Base-by-base conservation (phyloP, 192 early-diverging fungal genomes). In the Coemansia sp. region DNA sequence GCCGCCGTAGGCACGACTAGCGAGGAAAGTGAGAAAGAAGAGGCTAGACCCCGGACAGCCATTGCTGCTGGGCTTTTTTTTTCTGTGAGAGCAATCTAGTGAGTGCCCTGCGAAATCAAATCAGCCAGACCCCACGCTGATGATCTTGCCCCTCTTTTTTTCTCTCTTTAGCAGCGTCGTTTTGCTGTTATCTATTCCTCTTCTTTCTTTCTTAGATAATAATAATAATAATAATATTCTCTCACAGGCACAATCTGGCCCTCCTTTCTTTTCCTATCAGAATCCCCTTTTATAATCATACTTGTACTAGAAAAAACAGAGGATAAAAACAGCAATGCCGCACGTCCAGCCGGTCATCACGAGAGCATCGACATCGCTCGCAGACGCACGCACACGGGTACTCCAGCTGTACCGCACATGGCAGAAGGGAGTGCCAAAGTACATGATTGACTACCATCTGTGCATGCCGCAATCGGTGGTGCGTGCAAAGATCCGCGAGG, bases 401-500 rank as follows among this genome's bases (percentile, higher is more conserved):
- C 71, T 93, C 22, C 73, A 83, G 21, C 83, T 92, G 56, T 93
- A 93, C 85, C 82, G 91, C 62, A 73, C 87, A 57, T 93, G 87
- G 84, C 92, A 77, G 59, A 80, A 80, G 69, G 73, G 51, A 8
- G 77, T 89, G 55, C 92, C 92, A 32, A 84, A 89, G 49, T 89
- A 92, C 62, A 88, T 92, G 77, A 80, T 85, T 39, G 67, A 85
- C 56, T 92, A 92, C 76, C 86, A 91, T 69, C 75, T 94, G 61
- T 89, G 89, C 72, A 56, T 95, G 66, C 88, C 94, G 21, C 76
- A 87, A 66, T 79, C 85, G 40, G 82, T 84, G 39, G 84, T 95
- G 51, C 89, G 93, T 57, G 81, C 90, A 48, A 92, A 93, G 84
- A 91, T 97, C 51, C 87, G 94, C 68, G 89, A 94, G 74, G 85